These are phyloP conservation scores for Hygrophila difformis DNA, from an alignment of 257 asterid species.

Conservation along the genomic window DNA sequence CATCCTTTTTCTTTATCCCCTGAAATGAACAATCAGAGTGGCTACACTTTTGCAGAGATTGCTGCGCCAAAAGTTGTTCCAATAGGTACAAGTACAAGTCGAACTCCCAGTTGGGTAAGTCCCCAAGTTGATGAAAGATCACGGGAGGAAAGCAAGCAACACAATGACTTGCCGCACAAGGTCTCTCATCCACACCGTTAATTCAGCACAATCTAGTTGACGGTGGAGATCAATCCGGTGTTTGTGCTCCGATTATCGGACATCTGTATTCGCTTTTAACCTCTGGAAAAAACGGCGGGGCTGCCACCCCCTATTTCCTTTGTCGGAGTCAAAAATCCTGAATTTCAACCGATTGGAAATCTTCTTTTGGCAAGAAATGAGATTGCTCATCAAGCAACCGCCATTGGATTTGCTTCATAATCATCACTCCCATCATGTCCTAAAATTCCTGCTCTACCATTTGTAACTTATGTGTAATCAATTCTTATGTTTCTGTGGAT, in stretches of 20 bases:
- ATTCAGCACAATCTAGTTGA: too few species aligned
- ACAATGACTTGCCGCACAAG: too few species aligned
- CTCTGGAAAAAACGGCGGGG: background rate
- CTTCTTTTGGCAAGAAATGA: too few species aligned
- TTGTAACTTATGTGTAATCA: constrained; percentile 20
- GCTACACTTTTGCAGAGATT: background rate
- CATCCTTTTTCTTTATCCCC: background rate
- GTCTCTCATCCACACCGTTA: too few species aligned
- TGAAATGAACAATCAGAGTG: background rate
- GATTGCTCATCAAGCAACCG: constrained; percentile 24
- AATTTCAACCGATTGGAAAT: too few species aligned
- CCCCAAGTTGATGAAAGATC: too few species aligned
- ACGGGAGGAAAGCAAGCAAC: too few species aligned
- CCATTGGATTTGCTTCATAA: constrained; percentile 13
- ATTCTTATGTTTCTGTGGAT: constrained; percentile 6
- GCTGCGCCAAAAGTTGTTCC: constrained; percentile 13
- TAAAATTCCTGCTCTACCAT: constrained; percentile 16
- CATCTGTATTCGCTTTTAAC: constrained; percentile 7
- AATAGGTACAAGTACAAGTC: constrained; percentile 14
- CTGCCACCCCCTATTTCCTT: too few species aligned
- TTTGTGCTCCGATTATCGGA: too few species aligned
- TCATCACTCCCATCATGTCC: background rate
- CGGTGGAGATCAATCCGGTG: too few species aligned
- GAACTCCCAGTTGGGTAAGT: constrained; percentile 15
- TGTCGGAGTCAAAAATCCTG: too few species aligned